Evolutionary conservation across 768 basidiomycete genomes (phyloP), one percentile per base, ranked within the genome.

Genomic region (Multifurca ochricompacta): DNA sequence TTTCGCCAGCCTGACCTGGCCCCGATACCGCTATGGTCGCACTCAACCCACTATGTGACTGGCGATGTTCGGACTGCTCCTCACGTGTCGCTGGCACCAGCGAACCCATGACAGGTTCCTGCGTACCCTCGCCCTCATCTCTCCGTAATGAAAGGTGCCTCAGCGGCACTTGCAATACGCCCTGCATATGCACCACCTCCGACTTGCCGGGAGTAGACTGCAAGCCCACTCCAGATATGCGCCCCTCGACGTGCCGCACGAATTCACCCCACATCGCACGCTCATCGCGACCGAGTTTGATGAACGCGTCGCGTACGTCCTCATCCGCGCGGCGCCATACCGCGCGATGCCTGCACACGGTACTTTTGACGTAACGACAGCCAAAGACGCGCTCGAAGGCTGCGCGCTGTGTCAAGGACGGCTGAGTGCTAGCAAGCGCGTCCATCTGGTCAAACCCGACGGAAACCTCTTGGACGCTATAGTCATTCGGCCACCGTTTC

Each of bases 401-500:
- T 1, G 70, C 69, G n/a, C 77, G 78, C 61, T 85, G 84, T 3
- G 81, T 85, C 61, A 79, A 71, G 32, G 70, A 69, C 11, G 75
- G 69, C 36, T 62, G 61, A 47, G 68, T 62, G 0, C 62, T 59
- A 8, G 69, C 68, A 37, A 75, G 59, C n/a, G 51, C 18, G 49
- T 74, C 71, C 72, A 77, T 77, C 36, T 76, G 68, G 34, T 71
- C 73, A 65, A 87, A 84, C 1, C 85, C 84, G 1, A 67, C 64
- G 1, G 82, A 75, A 52, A 86, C 72, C 64, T 86, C 83, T 46
- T 73, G 75, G 19, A 87, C 84, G 8, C 80, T 81, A 65, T 83
- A 85, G 68, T 86, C 85, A 62, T 85, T 85, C 32, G 85, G 85
- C 85, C 85, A 87, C 13, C 82, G 78, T 63, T 85, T 85, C 27